These are phyloP conservation scores for Pythium periplocum DNA, from an alignment of 352 stramenopile genomes.

Conservation along the genomic window DNA sequence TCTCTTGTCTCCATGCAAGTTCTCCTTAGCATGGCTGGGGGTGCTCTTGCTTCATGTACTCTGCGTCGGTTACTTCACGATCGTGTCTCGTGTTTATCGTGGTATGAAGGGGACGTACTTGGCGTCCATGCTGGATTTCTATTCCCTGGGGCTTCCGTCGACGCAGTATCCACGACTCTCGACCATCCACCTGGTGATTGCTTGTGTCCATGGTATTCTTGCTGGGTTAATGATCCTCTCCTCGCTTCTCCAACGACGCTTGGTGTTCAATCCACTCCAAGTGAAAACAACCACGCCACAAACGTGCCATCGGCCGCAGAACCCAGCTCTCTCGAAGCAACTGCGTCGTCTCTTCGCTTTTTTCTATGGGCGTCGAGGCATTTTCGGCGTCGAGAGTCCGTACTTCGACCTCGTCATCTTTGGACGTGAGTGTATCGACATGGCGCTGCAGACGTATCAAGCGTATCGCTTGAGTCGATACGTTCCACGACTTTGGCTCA, in stretches of 20 bases:
- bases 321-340: too few species aligned
- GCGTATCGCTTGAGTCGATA: constrained; percentile 16
- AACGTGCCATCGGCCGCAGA: too few species aligned
- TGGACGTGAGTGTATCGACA: constrained; percentile 8
- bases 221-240: constrained; percentile 1
- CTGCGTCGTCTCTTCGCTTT: too few species aligned
- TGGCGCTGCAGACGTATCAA: constrained; percentile 13
- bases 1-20: background rate
- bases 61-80: background rate
- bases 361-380: background rate
- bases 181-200: too few species aligned
- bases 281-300: background rate
- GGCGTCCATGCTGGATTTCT: too few species aligned
- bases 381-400: constrained; percentile 19
- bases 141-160: too few species aligned
- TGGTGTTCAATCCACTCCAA: background rate
- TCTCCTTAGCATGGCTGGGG: background rate
- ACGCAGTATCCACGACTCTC: too few species aligned
- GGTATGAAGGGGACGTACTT: background rate
- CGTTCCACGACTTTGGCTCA: constrained; percentile 13
- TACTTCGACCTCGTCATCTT: constrained; percentile 20
- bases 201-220: background rate
- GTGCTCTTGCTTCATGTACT: background rate
- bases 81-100: background rate
- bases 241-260: constrained; percentile 1